phyloP scores from a whole-genome alignment of 2,329 filamentous ascomycete genomes.

The Kalmusia sp. region DNA sequence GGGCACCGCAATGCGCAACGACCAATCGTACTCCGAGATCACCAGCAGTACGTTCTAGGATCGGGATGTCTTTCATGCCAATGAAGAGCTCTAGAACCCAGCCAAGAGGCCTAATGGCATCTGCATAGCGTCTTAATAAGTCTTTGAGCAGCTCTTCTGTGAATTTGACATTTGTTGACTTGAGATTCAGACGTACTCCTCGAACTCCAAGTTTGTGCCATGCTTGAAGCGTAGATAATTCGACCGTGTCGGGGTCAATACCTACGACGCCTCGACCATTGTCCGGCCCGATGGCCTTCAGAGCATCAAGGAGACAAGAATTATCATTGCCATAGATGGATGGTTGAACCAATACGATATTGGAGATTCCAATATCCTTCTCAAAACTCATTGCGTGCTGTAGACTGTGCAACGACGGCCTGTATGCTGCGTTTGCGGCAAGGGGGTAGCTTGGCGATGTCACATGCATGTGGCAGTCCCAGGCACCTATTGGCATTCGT shows the following conservation, averaged over 20 bases:
- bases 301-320: slow-evolving; percentile 62
- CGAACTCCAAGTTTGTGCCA: slow-evolving; percentile 67
- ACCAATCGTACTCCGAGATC: slow-evolving; percentile 60
- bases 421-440: slow-evolving; percentile 58
- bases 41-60: slow-evolving; percentile 53
- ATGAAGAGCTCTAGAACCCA: slow-evolving; percentile 69
- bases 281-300: slow-evolving; percentile 57
- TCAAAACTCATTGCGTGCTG: slow-evolving; percentile 61
- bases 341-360: slow-evolving; percentile 65
- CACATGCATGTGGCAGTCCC: slow-evolving; percentile 71
- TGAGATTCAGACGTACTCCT: slow-evolving; percentile 66
- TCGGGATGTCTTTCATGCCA: slow-evolving; percentile 57
- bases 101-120: slow-evolving; percentile 55
- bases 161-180: slow-evolving; percentile 56
- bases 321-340: slow-evolving; percentile 70
- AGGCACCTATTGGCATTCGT: slow-evolving; percentile 55
- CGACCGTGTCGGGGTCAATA: slow-evolving; percentile 57
- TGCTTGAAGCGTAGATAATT: slow-evolving; percentile 42
- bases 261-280: slow-evolving; percentile 63
- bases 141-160: slow-evolving; percentile 50
- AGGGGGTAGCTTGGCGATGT: slow-evolving; percentile 63
- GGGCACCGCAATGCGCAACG: slow-evolving; percentile 67
- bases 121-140: slow-evolving; percentile 57
- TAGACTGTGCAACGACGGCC: slow-evolving; percentile 58
- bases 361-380: slow-evolving; percentile 57